Evolutionary conservation across 495 filamentous ascomycete genomes (phyloP).

Genomic region (Penicillium argentinense): DNA sequence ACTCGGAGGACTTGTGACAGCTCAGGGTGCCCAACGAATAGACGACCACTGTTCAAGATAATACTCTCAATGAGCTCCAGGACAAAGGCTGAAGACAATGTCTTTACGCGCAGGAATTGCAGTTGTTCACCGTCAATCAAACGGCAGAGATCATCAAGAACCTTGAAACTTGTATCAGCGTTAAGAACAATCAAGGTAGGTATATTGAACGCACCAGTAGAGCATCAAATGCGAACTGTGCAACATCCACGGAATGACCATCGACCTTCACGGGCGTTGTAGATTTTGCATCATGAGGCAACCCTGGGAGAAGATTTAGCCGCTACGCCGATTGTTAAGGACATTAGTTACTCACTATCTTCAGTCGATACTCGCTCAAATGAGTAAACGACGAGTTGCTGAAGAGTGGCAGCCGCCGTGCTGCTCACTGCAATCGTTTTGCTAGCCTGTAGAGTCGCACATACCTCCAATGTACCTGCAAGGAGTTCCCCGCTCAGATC

Average conservation of each 20-base stretch:
- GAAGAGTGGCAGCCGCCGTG: conserved; percentile 89
- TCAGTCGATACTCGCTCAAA: conserved; percentile 88
- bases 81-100: conserved; percentile 76
- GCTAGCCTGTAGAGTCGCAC: conserved; percentile 82
- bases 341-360: conserved; percentile 51
- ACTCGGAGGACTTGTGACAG: conserved; percentile 75
- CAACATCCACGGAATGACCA: conserved; percentile 62
- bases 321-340: not conserved
- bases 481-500: conserved; percentile 80
- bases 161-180: conserved; percentile 38
- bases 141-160: conserved; percentile 88
- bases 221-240: conserved; percentile 81
- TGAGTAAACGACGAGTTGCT: conserved; percentile 86
- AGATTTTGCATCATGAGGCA: conserved; percentile 42
- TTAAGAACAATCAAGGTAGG: not conserved
- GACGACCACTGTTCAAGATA: conserved; percentile 75
- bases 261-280: conserved; percentile 44
- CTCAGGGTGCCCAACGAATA: conserved; percentile 77
- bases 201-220: conserved; percentile 53
- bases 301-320: conserved; percentile 55
- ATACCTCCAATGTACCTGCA: conserved; percentile 80
- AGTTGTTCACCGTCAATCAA: conserved; percentile 80
- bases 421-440: conserved; percentile 92
- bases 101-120: conserved; percentile 72
- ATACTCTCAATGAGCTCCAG: conserved; percentile 90